Evolutionary conservation across 352 stramenopile genomes (phyloP), one percentile per base, ranked within the genome.

Genomic region (Phytophthora quininea): DNA sequence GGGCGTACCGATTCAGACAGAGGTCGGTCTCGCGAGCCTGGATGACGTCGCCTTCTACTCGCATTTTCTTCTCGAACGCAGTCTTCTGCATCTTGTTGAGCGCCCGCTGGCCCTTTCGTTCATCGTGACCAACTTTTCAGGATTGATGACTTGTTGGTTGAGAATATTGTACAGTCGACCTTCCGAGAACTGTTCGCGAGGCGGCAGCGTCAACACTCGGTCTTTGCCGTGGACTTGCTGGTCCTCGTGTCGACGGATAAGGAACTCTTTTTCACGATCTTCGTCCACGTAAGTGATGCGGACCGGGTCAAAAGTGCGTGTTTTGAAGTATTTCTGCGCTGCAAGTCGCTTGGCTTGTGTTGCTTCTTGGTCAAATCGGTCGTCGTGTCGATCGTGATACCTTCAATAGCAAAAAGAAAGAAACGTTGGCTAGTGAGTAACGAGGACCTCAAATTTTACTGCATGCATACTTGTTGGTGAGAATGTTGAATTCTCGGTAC

Each of bases 141-240:
- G n/a, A 35, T 88, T 88, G 45, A 90, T 73, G 32, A 92, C 68
- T 5, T 59, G 56, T 49, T 94, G 86, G 43, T 87, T 92, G 31
- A 96, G 57, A 35, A 96, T 92, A 33, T 96, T 89, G 71, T 92
- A 94, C 19, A 89, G 52, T n/a, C 76, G 71, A 8, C 84, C 82
- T 38, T 91, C 88, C 0, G 76, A 84, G 29, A 88, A 91, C 35
- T 90, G 86, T 37, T 90, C 75, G 3, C 77, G 73, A 1, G 85
- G 80, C 11, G 85, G 85, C 14, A 95, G 68, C n/a, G 71, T 54
- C 5, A 77, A 43, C 0, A 82, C 69, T 3, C 77, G 75, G 53
- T 90, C 79, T 56, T 80, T 67, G 3, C 87, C 87, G 49, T 92
- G 84, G 7, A 72, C 47, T n/a, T 74, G 47, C 29, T 90, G 69